These are phyloP conservation scores for Trichoderma sp. DNA, from an alignment of 2,329 filamentous ascomycete genomes.

Conservation along the genomic window DNA sequence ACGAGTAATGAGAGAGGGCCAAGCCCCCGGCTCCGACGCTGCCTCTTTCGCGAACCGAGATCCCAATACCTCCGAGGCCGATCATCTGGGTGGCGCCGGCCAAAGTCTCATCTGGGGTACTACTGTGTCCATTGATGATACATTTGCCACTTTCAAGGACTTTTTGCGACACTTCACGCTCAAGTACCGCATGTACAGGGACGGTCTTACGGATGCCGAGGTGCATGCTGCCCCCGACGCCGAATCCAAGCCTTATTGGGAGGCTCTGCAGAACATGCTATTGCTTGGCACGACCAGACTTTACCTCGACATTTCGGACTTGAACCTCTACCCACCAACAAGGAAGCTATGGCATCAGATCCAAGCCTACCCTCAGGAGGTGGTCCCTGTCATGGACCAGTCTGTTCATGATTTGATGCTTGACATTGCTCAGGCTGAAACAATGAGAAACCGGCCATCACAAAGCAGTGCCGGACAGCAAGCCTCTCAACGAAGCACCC, in stretches of 20 bases:
- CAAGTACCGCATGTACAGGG: conserved; percentile 90
- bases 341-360: conserved; percentile 94
- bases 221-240: conserved; percentile 67
- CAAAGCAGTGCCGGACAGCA: conserved; percentile 53
- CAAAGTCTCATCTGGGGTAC: conserved; percentile 94
- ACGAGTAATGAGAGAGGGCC: conserved; percentile 54
- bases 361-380: conserved; percentile 91
- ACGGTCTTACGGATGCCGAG: conserved; percentile 77
- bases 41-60: conserved; percentile 62
- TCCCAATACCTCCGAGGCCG: conserved; percentile 87
- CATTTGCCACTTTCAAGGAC: conserved; percentile 82
- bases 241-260: conserved; percentile 77
- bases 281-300: conserved; percentile 78
- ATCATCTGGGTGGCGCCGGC: conserved; percentile 77
- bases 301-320: conserved; percentile 83
- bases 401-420: conserved; percentile 90
- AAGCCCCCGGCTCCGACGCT: conserved; percentile 53
- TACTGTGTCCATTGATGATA: conserved; percentile 89
- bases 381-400: conserved; percentile 95
- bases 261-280: conserved; percentile 86
- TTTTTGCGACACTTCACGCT: conserved; percentile 88
- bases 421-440: conserved; percentile 79
- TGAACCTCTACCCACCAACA: conserved; percentile 90
- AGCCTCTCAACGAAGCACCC: conserved; percentile 44
- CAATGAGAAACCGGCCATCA: conserved; percentile 63